Conservation (phyloP, 1,139 yeast species). For the Lodderomyces parapsilosis region DNA sequence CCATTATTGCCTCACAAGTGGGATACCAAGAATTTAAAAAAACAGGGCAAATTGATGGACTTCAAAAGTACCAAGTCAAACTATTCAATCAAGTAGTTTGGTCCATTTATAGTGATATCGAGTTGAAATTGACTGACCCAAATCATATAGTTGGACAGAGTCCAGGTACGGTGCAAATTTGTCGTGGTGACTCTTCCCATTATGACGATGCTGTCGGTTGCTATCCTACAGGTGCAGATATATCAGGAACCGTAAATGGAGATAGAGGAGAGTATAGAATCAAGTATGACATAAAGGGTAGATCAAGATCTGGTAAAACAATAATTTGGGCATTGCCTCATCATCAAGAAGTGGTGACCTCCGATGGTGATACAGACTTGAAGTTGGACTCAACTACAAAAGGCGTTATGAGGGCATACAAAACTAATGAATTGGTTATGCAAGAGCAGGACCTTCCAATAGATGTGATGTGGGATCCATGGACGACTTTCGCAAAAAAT, state of each 20-base stretch:
- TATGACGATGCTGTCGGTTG: constrained; percentile 56
- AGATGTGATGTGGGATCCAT: constrained; percentile 56
- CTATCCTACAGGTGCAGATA: constrained; percentile 24
- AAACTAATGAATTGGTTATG: constrained; percentile 50
- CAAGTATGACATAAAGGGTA: constrained; percentile 28
- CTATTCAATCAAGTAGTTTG: constrained; percentile 43
- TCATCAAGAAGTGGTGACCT: constrained; percentile 50
- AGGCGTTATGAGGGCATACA: constrained; percentile 63
- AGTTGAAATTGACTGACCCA: constrained; percentile 46
- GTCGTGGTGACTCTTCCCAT: constrained; percentile 38
- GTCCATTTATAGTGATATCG: constrained; percentile 37
- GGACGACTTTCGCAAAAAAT: constrained; percentile 41
- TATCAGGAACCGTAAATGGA: constrained; percentile 27
- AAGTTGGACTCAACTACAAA: constrained; percentile 64
- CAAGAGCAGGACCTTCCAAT: constrained; percentile 46
- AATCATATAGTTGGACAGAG: constrained; percentile 50
- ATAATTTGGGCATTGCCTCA: constrained; percentile 65
- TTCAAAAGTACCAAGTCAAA: constrained; percentile 30
- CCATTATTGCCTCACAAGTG: constrained; percentile 59
- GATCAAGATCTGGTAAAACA: constrained; percentile 29
- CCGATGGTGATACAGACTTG: constrained; percentile 23
- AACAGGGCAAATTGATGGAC: constrained; percentile 13
- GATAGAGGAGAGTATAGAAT: constrained; percentile 29
- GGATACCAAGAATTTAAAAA: constrained; percentile 48
- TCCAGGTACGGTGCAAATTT: constrained; percentile 43